phyloP scores from a whole-genome alignment of 2,329 filamentous ascomycete genomes.

The Fusarium goolgardi region DNA sequence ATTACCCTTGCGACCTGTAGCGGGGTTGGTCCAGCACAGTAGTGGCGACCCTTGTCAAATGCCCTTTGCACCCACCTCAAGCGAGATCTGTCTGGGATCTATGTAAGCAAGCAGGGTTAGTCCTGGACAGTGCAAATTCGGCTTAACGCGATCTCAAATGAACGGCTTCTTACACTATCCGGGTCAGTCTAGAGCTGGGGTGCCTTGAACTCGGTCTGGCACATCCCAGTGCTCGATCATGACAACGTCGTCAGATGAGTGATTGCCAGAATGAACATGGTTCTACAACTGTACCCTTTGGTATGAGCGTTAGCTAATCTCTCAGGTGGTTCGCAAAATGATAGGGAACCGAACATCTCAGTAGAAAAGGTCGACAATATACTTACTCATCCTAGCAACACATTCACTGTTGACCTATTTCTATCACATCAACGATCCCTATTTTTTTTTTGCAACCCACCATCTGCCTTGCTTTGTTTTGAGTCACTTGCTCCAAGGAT shows the following conservation, averaged over 20 bases:
- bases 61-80: conserved; percentile 27
- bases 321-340: not conserved
- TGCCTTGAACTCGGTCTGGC: conserved; percentile 1
- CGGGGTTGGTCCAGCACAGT: conserved; percentile 34
- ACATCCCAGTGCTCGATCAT: conserved; percentile 19
- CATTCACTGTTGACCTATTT: not conserved
- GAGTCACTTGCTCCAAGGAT: conserved; percentile 2
- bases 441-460: not conserved
- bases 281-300: conserved; percentile 23
- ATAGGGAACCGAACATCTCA: not conserved
- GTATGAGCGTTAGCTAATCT: not conserved
- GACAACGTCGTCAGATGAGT: conserved; percentile 10
- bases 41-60: conserved; percentile 26
- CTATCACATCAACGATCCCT: not conserved
- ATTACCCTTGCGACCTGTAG: too few species aligned
- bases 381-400: not conserved
- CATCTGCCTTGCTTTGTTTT: not conserved
- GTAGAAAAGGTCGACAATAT: not conserved
- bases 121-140: conserved; percentile 39
- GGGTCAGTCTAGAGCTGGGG: conserved; percentile 17
- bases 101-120: conserved; percentile 40
- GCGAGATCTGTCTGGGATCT: conserved; percentile 41
- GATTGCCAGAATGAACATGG: conserved; percentile 22
- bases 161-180: conserved; percentile 29
- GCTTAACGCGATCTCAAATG: conserved; percentile 43